phyloP scores from a whole-genome alignment of 2,329 filamentous ascomycete species.

The Leptographium procerum region DNA sequence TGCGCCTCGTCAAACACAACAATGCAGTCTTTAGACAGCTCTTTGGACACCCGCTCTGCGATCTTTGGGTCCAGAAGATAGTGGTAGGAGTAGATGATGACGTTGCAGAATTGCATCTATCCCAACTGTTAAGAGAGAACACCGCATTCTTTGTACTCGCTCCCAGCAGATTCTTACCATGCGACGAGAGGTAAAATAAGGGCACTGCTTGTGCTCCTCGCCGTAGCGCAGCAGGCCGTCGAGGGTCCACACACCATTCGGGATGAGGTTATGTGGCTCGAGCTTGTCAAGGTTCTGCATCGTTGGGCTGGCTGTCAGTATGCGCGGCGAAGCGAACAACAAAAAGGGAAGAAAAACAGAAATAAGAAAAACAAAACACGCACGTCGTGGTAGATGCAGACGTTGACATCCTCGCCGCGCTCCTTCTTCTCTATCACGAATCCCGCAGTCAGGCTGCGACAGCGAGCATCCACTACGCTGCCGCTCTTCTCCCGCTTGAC shows the following conservation, averaged over 20 bases:
- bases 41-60: constrained; percentile 74
- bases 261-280: constrained; percentile 88
- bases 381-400: constrained; percentile 92
- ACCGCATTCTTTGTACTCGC: too few species aligned
- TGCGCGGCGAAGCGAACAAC: too few species aligned
- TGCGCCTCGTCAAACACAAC: constrained; percentile 98
- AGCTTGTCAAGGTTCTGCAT: constrained; percentile 69
- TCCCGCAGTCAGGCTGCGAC: constrained; percentile 86
- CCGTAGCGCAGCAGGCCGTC: constrained; percentile 83
- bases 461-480: constrained; percentile 85
- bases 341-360: background rate
- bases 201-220: constrained; percentile 91
- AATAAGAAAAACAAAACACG: too few species aligned
- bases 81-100: constrained; percentile 99
- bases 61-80: constrained; percentile 97
- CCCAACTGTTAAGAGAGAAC: background rate
- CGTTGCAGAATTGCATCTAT: constrained; percentile 96
- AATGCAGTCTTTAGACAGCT: constrained; percentile 95
- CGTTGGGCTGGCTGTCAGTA: background rate
- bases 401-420: constrained; percentile 81
- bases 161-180: constrained; percentile 52
- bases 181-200: constrained; percentile 87
- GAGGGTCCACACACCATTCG: constrained; percentile 90
- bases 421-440: constrained; percentile 98
- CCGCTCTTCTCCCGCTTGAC: constrained; percentile 97